Conservation (phyloP, 768 basidiomycete genomes). For the Lactifluus piperatus region DNA sequence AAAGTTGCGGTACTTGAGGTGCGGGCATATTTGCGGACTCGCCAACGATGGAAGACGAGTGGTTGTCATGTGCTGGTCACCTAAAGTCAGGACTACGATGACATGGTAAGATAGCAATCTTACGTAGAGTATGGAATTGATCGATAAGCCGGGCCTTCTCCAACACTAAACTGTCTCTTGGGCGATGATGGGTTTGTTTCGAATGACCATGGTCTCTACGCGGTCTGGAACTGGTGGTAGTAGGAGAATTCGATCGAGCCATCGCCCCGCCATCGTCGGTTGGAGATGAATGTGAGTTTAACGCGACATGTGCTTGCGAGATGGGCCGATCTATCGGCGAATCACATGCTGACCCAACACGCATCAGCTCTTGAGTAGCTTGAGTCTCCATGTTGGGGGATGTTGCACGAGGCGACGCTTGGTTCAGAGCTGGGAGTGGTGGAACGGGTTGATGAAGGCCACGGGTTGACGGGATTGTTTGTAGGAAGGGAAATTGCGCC, state of each 20-base stretch:
- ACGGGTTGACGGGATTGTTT: background rate
- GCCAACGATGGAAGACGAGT: background rate
- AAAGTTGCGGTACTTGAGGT: conserved; percentile 26
- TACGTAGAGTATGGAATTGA: conserved; percentile 25
- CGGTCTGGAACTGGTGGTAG: background rate
- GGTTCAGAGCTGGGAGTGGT: conserved; percentile 7
- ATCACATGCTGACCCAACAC: no score
- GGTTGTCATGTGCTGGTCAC: conserved; percentile 14
- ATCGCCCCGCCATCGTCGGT: background rate
- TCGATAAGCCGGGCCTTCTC: conserved; percentile 18
- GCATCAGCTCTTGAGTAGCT: no score
- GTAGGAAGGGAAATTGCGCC: conserved; percentile 16
- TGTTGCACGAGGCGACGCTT: background rate
- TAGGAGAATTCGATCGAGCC: background rate
- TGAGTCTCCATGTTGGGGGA: background rate
- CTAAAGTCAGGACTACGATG: conserved; percentile 17
- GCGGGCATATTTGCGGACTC: conserved; percentile 27
- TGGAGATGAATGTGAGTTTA: background rate
- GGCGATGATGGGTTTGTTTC: conserved; percentile 2
- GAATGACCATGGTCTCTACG: background rate
- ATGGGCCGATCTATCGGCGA: background rate
- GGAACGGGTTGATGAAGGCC: conserved; percentile 20
- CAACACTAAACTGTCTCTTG: conserved; percentile 21
- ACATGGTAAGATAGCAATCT: conserved; percentile 27
- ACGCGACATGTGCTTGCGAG: background rate